These are phyloP conservation scores for Ustilago lituana DNA, from an alignment of 1,284 basidiomycete genomes.

Conservation along the genomic window DNA sequence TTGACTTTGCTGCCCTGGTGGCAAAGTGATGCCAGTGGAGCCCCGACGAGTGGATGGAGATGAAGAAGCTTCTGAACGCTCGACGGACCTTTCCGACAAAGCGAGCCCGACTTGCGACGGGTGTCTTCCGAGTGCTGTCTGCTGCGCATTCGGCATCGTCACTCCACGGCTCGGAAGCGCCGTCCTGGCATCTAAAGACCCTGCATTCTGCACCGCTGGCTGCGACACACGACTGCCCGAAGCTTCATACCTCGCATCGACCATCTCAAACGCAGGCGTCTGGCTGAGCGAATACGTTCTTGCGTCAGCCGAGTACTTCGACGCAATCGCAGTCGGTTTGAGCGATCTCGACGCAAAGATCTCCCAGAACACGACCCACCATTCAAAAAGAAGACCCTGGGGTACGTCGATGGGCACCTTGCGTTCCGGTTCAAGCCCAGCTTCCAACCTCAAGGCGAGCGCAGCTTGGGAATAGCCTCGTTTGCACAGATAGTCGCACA, in stretches of 20 bases:
- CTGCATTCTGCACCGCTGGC: too few relatives aligned
- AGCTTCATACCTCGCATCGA: neutral
- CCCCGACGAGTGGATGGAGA: neutral
- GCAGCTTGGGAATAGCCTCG: conserved; percentile 32
- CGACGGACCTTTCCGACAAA: neutral
- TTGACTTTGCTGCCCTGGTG: neutral
- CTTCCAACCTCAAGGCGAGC: conserved; percentile 20
- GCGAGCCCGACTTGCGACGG: neutral
- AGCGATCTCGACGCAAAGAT: conserved; percentile 23
- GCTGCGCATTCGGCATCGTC: neutral
- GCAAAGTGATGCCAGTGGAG: neutral
- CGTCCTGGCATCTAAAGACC: neutral
- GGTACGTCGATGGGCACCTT: conserved; percentile 45
- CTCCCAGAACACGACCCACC: conserved; percentile 50
- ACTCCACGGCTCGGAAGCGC: neutral
- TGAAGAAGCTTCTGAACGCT: neutral
- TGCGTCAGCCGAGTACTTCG: conserved; percentile 11
- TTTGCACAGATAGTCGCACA: conserved; percentile 46
- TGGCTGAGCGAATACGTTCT: conserved; percentile 6
- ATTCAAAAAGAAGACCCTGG: conserved; percentile 41
- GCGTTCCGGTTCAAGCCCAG: conserved; percentile 19
- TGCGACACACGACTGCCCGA: too few relatives aligned
- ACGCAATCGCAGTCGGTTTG: neutral
- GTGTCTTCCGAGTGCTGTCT: neutral
- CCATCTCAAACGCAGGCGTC: neutral